Evolutionary conservation across 495 filamentous ascomycete species (phyloP), one percentile per base, ranked within the genome.

Genomic region (Apiosordaria backusii): DNA sequence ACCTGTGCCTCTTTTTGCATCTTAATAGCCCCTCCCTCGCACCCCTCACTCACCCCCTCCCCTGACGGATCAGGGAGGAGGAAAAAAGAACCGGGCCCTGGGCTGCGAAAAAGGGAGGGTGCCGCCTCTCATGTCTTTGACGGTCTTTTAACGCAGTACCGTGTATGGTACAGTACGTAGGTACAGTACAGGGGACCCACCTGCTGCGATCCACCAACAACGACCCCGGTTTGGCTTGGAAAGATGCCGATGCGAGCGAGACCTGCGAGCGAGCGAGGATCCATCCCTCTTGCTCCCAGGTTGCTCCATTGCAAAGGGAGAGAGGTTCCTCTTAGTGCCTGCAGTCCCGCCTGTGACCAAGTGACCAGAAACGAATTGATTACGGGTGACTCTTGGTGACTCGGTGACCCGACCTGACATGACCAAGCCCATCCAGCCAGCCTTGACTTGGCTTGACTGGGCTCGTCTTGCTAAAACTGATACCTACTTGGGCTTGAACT

Each of bases 351-450:
- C 66, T 60, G 66, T 59, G 57, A 59, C 57, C 59, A 29, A 45
- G 65, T 70, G 70, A 65, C 72, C 68, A 64, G 65, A 68, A 67
- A 65, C 71, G 69, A 75, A 68, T 64, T 71, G 69, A 67, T 70
- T 65, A 64, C 66, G 64, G 71, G 73, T 67, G 69, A 68, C 69
- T 58, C 64, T 61, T 67, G 70, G 71, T 73, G 68, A 71, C 69
- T 71, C 66, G 63, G 65, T 65, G 61, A 68, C 69, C 68, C 67
- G 68, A 63, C 65, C 53, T 63, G 62, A 63, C 27, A 61, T 22
- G 18, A 61, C 26, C 59, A 25, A 61, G 59, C 27, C 59, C 18
- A 61, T 54, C 66, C 59, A 61, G 54, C 66, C 15, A 19, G 62
- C 40, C 66, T 53, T 26, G 62, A 58, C 29, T 60, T 60, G 35